These are phyloP conservation scores for Nakazawaea wickerhamii DNA, from an alignment of 805 yeast genomes.

Conservation along the genomic window DNA sequence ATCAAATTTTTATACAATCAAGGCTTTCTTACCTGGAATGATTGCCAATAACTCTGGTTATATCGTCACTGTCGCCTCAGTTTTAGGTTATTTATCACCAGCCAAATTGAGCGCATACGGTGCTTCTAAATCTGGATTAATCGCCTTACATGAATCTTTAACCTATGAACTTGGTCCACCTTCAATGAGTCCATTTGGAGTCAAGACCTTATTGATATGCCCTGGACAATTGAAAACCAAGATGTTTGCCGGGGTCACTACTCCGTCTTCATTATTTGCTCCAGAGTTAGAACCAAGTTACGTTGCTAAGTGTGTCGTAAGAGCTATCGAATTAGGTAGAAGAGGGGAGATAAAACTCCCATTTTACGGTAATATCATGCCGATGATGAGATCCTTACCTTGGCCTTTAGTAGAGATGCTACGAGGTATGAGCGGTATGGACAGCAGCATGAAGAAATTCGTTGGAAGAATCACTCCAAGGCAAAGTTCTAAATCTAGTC, in stretches of 20 bases:
- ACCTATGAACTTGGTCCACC: slow-evolving; percentile 62
- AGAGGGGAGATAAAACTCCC: slow-evolving; percentile 72
- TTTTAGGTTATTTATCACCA: slow-evolving; percentile 80
- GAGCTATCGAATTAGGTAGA: slow-evolving; percentile 53
- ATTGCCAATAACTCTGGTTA: slow-evolving; percentile 56
- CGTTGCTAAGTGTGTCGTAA: slow-evolving; percentile 56
- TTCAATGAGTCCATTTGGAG: slow-evolving; percentile 38
- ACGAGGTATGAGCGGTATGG: slow-evolving; percentile 65
- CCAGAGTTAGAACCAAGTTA: slow-evolving; percentile 70
- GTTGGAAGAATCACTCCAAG: slow-evolving; percentile 15
- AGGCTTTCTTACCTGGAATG: slow-evolving; percentile 73
- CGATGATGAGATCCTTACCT: slow-evolving; percentile 65
- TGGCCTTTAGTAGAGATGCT: slow-evolving; percentile 58
- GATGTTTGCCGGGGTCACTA: slow-evolving; percentile 66
- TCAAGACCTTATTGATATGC: slow-evolving; percentile 71
- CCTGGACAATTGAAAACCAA: slow-evolving; percentile 82
- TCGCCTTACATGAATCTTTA: slow-evolving; percentile 79
- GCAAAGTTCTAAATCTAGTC: neutral
- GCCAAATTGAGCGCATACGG: slow-evolving; percentile 79
- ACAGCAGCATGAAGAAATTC: slow-evolving; percentile 34
- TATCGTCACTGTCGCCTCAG: slow-evolving; percentile 77
- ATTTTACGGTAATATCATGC: slow-evolving; percentile 68
- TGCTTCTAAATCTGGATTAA: slow-evolving; percentile 82
- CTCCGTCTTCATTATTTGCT: slow-evolving; percentile 74
- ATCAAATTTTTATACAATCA: slow-evolving; percentile 65